Base-by-base conservation (phyloP, 179 eudicot genomes). In the Patellifolia procumbens region DNA sequence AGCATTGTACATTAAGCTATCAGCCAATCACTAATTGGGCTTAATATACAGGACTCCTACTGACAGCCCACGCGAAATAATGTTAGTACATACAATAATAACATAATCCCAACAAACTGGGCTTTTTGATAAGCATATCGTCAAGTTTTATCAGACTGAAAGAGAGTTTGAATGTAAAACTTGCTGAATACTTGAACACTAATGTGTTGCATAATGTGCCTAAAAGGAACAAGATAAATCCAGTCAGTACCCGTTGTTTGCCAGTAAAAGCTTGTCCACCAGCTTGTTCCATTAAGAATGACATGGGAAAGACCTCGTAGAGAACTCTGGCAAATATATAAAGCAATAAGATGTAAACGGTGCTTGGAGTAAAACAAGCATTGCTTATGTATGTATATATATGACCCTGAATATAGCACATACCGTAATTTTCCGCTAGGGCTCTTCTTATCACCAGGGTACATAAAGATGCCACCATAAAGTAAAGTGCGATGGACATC, bases 251-350 rank as follows among this genome's bases (percentile, higher is more conserved):
- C 99, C 90, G 81, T 83, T 86, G 63, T 85, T 93, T 91, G 76
- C 99, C 99, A 1, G 99, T 95, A 51, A 95, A 95, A 70, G 99
- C 82, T 79, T 95, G 99, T 37, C 99, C 99, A 46, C 99, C 99
- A 2, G 99, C 99, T 90, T 95, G 97, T 74, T 95, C 99, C 93
- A 95, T 86, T 82, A 95, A 84, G 79, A 89, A 94, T n/a, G 98
- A 89, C 98, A 94, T 94, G 22, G 98, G 98, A 74, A 94, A 94
- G 76, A 94, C 98, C 83, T 94, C 98, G 72, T 94, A 94, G 56
- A 94, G 95, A 76, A 94, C 97, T 82, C 98, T 94, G 88, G 81
- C 73, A 24, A 43, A 67, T 6, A 70, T 1, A 51, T 1, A 28
- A 70, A 69, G 35, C 69, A 71, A 6, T 16, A 31, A 70, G 37